Evolutionary conservation across 164 flowering plant species (phyloP).

Genomic region (Pachysandra terminalis): DNA sequence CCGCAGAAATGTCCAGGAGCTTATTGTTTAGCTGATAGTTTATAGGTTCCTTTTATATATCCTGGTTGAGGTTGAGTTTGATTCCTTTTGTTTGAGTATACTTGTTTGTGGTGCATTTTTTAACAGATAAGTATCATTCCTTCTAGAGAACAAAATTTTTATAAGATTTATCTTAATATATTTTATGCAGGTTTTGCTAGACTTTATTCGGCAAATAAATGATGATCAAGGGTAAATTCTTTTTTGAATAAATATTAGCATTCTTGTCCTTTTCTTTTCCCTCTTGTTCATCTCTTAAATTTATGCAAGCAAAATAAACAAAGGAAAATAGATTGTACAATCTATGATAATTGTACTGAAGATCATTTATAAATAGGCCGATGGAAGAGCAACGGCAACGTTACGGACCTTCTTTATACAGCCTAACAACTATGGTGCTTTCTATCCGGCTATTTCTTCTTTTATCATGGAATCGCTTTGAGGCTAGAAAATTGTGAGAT

Average conservation of each 20-base stretch:
- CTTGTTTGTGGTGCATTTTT: neutral
- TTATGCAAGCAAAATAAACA: too few species aligned
- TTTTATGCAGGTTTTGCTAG: conserved; percentile 79
- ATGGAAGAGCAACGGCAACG: conserved; percentile 98
- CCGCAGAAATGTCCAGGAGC: neutral
- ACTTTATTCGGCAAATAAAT: conserved; percentile 82
- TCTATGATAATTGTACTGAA: conserved; percentile 2
- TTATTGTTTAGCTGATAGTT: neutral
- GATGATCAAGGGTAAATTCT: conserved; percentile 84
- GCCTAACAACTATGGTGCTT: conserved; percentile 75
- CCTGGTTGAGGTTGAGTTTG: neutral
- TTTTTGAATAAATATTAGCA: too few species aligned
- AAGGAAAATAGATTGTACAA: neutral
- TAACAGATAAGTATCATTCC: neutral
- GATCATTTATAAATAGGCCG: conserved; percentile 49
- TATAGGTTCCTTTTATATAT: neutral
- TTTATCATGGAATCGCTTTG: conserved; percentile 60
- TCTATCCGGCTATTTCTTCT: conserved; percentile 54
- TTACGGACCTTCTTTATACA: conserved; percentile 89
- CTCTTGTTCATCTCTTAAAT: too few species aligned
- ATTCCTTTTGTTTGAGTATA: neutral
- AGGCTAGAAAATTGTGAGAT: conserved; percentile 66
- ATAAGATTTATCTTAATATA: neutral
- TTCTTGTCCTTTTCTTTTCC: neutral
- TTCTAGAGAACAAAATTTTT: neutral